phyloP scores from a whole-genome alignment of 441 rosid genomes.

The Flueggea neowawraea region DNA sequence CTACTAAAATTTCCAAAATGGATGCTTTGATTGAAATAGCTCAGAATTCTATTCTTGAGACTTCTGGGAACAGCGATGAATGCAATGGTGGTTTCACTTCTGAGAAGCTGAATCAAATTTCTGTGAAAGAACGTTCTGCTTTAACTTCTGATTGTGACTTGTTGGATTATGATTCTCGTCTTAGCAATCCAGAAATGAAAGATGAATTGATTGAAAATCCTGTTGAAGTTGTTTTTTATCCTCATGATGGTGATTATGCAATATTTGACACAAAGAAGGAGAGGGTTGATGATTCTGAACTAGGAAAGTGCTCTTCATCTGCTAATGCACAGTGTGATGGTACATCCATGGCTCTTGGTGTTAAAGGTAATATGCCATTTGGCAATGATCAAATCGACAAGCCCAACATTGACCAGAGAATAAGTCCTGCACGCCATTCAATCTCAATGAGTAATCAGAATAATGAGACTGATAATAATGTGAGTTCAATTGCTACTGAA shows the following conservation, averaged over 20 bases:
- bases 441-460: constrained; percentile 12
- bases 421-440: constrained; percentile 19
- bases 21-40: constrained; percentile 85
- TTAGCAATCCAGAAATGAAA: constrained; percentile 28
- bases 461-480: constrained; percentile 14
- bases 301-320: constrained; percentile 25
- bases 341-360: constrained; percentile 17
- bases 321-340: constrained; percentile 17
- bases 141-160: constrained; percentile 27
- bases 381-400: constrained; percentile 21
- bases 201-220: constrained; percentile 22
- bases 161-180: constrained; percentile 31
- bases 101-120: constrained; percentile 24
- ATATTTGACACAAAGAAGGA: constrained; percentile 20
- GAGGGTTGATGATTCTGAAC: constrained; percentile 22
- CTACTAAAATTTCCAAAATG: constrained; percentile 61
- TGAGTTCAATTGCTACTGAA: constrained; percentile 15
- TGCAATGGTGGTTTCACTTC: constrained; percentile 16
- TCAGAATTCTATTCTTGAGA: constrained; percentile 64
- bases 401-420: constrained; percentile 25
- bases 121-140: constrained; percentile 29
- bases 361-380: constrained; percentile 19
- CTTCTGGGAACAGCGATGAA: constrained; percentile 27
- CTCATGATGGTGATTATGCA: constrained; percentile 20
- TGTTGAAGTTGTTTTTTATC: constrained; percentile 24